Evolutionary conservation across 331 rosid species (phyloP).

Genomic region (Pyrus hybrid): DNA sequence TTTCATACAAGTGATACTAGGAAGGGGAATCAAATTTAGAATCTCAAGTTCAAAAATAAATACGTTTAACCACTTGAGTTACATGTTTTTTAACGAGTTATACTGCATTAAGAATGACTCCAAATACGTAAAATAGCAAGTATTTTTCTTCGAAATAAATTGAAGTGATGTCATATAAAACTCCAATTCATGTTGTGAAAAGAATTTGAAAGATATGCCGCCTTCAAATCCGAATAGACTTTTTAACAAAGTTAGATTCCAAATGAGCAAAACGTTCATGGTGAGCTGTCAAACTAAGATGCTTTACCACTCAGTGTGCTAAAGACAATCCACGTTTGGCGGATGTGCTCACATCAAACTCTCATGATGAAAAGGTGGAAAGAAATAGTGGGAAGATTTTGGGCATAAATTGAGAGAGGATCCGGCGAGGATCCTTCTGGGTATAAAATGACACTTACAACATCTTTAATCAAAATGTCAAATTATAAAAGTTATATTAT

Average conservation of each 20-base stretch:
- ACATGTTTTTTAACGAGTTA: no score
- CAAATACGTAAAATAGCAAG: not conserved
- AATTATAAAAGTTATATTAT: no score
- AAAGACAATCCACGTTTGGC: constrained; percentile 3
- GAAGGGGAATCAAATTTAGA: no score
- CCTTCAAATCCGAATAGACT: not conserved
- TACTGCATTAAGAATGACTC: no score
- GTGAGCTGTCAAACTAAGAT: not conserved
- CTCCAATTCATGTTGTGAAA: not conserved
- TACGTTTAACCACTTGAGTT: no score
- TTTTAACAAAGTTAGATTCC: not conserved
- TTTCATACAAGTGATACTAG: no score
- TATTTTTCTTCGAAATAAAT: not conserved
- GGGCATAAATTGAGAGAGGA: not conserved
- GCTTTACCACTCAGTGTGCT: not conserved
- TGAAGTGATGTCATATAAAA: not conserved
- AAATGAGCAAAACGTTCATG: not conserved
- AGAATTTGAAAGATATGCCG: not conserved
- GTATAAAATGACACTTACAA: not conserved
- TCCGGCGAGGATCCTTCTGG: no score
- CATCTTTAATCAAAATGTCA: no score
- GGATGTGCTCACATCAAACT: not conserved
- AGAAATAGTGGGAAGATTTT: not conserved
- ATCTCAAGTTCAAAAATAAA: no score
- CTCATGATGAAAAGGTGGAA: not conserved